A percentile compares a stretch with the other conserved stretches of the same genome.
Conservation (phyloP, 2,329 filamentous ascomycete genomes). For the Fusarium sororula region DNA sequence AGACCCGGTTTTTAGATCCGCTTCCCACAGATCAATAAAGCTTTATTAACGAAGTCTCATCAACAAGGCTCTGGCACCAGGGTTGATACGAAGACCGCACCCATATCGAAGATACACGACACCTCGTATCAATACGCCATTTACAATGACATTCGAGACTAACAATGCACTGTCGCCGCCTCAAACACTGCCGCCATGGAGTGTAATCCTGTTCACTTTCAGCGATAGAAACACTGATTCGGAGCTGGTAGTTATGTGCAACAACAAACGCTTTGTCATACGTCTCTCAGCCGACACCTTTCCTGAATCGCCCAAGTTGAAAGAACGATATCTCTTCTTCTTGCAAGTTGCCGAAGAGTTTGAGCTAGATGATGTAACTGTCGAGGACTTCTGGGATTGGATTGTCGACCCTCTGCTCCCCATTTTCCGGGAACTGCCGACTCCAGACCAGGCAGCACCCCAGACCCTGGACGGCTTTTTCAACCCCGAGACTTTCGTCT, state of each 20-base stretch:
- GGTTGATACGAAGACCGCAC: no score
- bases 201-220: background rate
- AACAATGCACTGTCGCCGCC: rapidly evolving
- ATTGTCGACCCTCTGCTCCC: background rate
- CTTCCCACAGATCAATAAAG: no score
- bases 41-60: no score
- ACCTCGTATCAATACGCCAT: no score
- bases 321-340: background rate
- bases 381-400: background rate
- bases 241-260: background rate
- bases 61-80: no score
- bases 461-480: background rate
- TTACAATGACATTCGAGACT: rapidly evolving
- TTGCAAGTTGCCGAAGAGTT: background rate
- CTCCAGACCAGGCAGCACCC: rapidly evolving
- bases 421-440: background rate
- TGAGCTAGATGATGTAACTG: background rate
- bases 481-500: rapidly evolving
- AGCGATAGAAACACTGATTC: background rate
- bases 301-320: background rate
- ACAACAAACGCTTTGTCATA: background rate
- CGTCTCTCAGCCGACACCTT: rapidly evolving
- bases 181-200: rapidly evolving
- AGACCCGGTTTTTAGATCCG: no score
- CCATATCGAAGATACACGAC: rapidly evolving